Evolutionary conservation across 495 filamentous ascomycete species (phyloP).

Genomic region (Neurospora sp.): DNA sequence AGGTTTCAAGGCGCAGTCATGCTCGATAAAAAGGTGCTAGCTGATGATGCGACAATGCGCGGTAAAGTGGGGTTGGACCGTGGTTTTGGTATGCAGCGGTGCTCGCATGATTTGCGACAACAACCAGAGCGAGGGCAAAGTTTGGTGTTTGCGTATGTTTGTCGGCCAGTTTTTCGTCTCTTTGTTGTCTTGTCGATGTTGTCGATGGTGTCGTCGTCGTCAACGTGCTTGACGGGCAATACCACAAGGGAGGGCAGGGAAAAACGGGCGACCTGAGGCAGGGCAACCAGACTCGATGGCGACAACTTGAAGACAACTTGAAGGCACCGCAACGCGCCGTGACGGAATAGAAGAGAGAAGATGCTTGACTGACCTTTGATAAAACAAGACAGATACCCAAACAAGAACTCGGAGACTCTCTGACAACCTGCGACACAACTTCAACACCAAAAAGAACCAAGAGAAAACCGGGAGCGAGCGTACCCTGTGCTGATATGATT

Average conservation of each 20-base stretch:
- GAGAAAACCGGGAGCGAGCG: not conserved
- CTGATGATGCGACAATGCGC: not conserved
- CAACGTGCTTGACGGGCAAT: not conserved
- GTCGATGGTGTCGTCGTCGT: not conserved
- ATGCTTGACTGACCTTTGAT: slow-evolving; percentile 11
- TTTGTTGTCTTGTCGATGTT: not conserved
- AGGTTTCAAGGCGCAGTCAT: not conserved
- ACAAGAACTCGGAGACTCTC: not conserved
- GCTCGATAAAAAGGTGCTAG: not conserved
- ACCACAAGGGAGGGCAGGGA: not conserved
- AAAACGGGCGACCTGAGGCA: not conserved
- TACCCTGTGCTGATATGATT: slow-evolving; percentile 7
- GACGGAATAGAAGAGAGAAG: not conserved
- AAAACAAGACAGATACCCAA: slow-evolving; percentile 3
- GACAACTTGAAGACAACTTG: not conserved
- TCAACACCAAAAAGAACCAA: slow-evolving; percentile 20
- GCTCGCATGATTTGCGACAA: not conserved
- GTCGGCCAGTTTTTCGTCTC: not conserved
- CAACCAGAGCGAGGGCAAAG: not conserved
- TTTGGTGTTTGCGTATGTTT: not conserved
- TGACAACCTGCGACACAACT: slow-evolving; percentile 13
- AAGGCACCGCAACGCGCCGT: not conserved
- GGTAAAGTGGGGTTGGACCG: not conserved
- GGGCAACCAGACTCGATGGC: not conserved
- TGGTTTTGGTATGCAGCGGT: not conserved